These are phyloP conservation scores for Aspergillus asperescens DNA, from an alignment of 495 filamentous ascomycete genomes.

Conservation along the genomic window DNA sequence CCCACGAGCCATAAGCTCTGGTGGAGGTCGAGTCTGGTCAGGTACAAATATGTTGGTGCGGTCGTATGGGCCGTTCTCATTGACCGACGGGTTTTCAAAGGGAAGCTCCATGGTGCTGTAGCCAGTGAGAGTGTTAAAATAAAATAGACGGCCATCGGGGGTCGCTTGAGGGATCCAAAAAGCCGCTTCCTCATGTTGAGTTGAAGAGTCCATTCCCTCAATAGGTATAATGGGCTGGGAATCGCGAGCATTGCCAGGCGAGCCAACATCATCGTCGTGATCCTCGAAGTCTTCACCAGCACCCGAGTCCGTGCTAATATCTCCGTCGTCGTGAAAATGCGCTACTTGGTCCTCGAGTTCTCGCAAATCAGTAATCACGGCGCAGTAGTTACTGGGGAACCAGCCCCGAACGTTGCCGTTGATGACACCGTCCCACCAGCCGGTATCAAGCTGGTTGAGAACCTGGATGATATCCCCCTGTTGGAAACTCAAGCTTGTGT, in stretches of 20 bases:
- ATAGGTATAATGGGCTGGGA: conserved; percentile 57
- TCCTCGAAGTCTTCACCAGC: conserved; percentile 64
- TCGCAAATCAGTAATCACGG: conserved; percentile 67
- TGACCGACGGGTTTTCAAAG: conserved; percentile 77
- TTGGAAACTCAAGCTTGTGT: conserved; percentile 91
- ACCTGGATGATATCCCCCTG: conserved; percentile 97
- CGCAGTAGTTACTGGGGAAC: conserved; percentile 99
- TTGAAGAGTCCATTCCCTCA: conserved; percentile 56
- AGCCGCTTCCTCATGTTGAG: conserved; percentile 79
- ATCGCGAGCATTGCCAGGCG: conserved; percentile 52
- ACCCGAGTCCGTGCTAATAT: conserved; percentile 54
- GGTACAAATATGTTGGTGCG: conserved; percentile 82
- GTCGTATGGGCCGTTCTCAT: conserved; percentile 80
- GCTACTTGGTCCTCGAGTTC: conserved; percentile 46
- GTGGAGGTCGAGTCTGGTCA: conserved; percentile 82
- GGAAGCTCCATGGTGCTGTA: conserved; percentile 91
- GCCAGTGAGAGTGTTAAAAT: conserved; percentile 94
- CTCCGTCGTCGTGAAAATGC: conserved; percentile 41
- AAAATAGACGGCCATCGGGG: conserved; percentile 87
- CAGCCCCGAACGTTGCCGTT: conserved; percentile 75
- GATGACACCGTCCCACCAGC: conserved; percentile 99
- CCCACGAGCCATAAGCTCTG: conserved; percentile 87
- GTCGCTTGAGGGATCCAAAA: conserved; percentile 99
- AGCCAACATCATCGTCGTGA: conserved; percentile 60
- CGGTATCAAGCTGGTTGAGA: conserved; percentile 93